Conservation (phyloP, 2,329 filamentous ascomycete genomes). For the Daldinia eschscholtzii region DNA sequence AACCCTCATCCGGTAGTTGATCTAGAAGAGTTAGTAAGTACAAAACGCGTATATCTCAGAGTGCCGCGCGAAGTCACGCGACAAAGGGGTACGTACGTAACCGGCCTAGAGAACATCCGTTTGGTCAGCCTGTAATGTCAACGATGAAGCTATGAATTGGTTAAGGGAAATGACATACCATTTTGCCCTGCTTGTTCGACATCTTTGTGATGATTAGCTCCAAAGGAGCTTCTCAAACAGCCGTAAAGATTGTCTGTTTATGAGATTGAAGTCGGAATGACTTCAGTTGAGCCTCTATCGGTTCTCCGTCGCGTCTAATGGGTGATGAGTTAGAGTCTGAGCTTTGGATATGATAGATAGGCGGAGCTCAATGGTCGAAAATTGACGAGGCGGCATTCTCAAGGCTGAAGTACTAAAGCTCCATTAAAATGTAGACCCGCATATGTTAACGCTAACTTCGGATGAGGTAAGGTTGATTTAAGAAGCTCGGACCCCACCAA, state of each 20-base stretch:
- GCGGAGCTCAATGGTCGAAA: constrained; percentile 51
- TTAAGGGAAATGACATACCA: constrained; percentile 76
- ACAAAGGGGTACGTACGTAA: constrained; percentile 70
- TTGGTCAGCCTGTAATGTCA: constrained; percentile 72
- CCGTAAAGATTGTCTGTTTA: constrained; percentile 61
- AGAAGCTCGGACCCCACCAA: constrained; percentile 45
- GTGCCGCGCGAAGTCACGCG: constrained; percentile 14
- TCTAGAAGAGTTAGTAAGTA: constrained; percentile 67
- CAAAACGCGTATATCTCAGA: constrained; percentile 35
- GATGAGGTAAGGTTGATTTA: constrained; percentile 17
- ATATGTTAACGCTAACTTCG: constrained; percentile 16
- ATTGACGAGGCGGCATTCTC: constrained; percentile 57
- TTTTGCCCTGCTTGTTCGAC: constrained; percentile 98
- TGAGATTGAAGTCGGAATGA: constrained; percentile 53
- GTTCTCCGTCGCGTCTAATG: constrained; percentile 48
- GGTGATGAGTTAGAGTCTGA: constrained; percentile 57
- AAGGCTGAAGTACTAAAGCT: constrained; percentile 48
- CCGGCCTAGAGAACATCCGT: constrained; percentile 70
- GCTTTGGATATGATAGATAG: constrained; percentile 55
- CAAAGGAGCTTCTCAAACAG: constrained; percentile 56
- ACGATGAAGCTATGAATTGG: constrained; percentile 60
- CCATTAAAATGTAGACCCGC: constrained; percentile 13
- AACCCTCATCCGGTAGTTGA: constrained; percentile 99
- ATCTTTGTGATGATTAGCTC: constrained; percentile 65
- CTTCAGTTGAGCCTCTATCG: constrained; percentile 54